These are phyloP conservation scores for Jackrogersella multiformis DNA, from an alignment of 495 filamentous ascomycete genomes.

Conservation along the genomic window DNA sequence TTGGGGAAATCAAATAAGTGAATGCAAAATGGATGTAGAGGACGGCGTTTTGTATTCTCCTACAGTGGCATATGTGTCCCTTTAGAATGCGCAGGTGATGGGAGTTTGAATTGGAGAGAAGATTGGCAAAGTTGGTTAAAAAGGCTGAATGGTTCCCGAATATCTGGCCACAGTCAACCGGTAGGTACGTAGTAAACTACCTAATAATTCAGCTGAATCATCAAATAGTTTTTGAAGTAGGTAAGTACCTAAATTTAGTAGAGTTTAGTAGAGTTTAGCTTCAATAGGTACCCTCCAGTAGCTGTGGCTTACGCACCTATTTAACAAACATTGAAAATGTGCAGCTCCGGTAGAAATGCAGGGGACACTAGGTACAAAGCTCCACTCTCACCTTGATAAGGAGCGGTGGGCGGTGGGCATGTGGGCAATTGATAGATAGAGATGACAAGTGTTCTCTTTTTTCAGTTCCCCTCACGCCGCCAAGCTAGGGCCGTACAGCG, in stretches of 20 bases:
- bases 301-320: conserved; percentile 36
- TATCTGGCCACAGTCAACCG: conserved; percentile 43
- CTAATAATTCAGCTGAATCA: conserved; percentile 36
- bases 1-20: conserved; percentile 8
- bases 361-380: conserved; percentile 21
- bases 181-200: too few species aligned
- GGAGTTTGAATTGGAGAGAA: conserved; percentile 40
- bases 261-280: too few species aligned
- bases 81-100: conserved; percentile 17
- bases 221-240: conserved; percentile 28
- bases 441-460: conserved; percentile 49
- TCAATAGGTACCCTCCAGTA: conserved; percentile 9
- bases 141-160: conserved; percentile 42
- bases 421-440: background rate
- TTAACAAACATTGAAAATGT: too few species aligned
- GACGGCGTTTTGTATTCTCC: conserved; percentile 34
- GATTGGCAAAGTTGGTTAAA: conserved; percentile 35
- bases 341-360: too few species aligned
- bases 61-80: conserved; percentile 48
- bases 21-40: conserved; percentile 27
- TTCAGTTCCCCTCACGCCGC: background rate
- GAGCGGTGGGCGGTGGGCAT: conserved; percentile 1
- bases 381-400: conserved; percentile 23
- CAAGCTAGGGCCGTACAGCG: conserved; percentile 12
- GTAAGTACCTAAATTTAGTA: too few species aligned